A percentile compares a stretch with the other conserved stretches of the same genome.
Evolutionary conservation across 2,329 filamentous ascomycete genomes (phyloP).

Genomic region (Apiospora hydei): DNA sequence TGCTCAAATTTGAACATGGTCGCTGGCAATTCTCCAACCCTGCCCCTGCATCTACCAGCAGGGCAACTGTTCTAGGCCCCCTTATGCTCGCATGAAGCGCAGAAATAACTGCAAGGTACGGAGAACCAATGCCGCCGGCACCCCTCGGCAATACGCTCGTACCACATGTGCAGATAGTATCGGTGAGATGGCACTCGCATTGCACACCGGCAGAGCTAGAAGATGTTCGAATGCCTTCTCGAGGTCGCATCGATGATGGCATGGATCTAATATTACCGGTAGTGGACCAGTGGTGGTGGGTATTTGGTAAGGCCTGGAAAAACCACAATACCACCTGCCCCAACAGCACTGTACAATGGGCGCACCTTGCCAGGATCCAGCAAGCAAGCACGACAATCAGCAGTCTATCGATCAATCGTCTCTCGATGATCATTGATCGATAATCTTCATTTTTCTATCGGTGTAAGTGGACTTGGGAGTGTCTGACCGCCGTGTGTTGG

Average conservation of each 20-base stretch:
- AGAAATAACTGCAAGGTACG: conserved; percentile 1
- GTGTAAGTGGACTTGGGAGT: not conserved
- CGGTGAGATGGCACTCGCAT: not conserved
- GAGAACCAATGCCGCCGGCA: not conserved
- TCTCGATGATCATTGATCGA: not conserved
- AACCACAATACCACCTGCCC: conserved; percentile 3
- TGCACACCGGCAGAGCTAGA: not conserved
- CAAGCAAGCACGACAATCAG: conserved; percentile 1
- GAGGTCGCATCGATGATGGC: conserved; percentile 7
- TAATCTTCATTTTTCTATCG: not conserved
- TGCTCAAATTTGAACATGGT: not conserved
- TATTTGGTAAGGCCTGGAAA: not conserved
- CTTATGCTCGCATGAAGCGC: not conserved
- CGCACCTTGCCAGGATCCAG: not conserved
- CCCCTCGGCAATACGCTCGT: not conserved
- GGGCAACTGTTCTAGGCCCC: not conserved
- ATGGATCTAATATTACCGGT: conserved; percentile 5
- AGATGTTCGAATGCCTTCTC: not conserved
- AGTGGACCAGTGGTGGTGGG: not conserved
- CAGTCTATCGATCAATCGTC: conserved; percentile 9
- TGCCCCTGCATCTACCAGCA: not conserved
- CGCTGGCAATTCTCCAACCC: not conserved
- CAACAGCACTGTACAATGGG: not conserved
- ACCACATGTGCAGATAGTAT: not conserved
- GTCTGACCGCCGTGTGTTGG: not conserved